These are phyloP conservation scores for Boletus pseudo-olivaceus DNA, from an alignment of 768 basidiomycete species.

Conservation along the genomic window DNA sequence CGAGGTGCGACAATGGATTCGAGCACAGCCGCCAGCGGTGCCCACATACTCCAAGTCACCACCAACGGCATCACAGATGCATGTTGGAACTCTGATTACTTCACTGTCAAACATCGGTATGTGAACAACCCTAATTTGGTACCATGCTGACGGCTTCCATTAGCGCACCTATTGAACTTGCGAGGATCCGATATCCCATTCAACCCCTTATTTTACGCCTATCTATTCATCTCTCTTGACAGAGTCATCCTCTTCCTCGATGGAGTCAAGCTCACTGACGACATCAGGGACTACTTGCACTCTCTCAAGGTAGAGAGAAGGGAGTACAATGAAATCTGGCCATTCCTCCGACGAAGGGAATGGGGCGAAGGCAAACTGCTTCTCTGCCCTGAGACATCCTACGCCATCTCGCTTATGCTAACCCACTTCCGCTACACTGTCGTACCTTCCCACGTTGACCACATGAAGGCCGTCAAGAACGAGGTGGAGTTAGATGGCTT, in stretches of 20 bases:
- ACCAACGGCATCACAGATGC: slow-evolving; percentile 58
- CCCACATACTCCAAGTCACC: slow-evolving; percentile 61
- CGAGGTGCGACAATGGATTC: slow-evolving; percentile 69
- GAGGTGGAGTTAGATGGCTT: slow-evolving; percentile 80
- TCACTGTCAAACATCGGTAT: slow-evolving; percentile 69
- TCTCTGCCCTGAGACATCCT: slow-evolving; percentile 70
- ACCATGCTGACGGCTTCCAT: slow-evolving; percentile 1
- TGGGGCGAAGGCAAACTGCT: slow-evolving; percentile 82
- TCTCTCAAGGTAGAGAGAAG: slow-evolving; percentile 52
- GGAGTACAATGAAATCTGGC: slow-evolving; percentile 78
- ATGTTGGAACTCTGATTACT: slow-evolving; percentile 64
- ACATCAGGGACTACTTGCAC: slow-evolving; percentile 57
- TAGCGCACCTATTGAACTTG: slow-evolving; percentile 85
- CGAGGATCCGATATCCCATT: slow-evolving; percentile 88
- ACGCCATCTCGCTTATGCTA: slow-evolving; percentile 81
- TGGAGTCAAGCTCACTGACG: slow-evolving; percentile 53
- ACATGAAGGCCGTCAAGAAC: slow-evolving; percentile 88
- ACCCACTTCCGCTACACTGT: slow-evolving; percentile 80
- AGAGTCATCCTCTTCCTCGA: slow-evolving; percentile 78
- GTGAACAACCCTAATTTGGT: slow-evolving; percentile 17
- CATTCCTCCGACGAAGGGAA: slow-evolving; percentile 66
- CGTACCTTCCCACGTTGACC: slow-evolving; percentile 64
- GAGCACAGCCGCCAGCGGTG: slow-evolving; percentile 51
- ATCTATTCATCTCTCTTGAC: slow-evolving; percentile 68
- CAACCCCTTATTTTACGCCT: slow-evolving; percentile 90